Evolutionary conservation across 2,329 filamentous ascomycete genomes (phyloP), one percentile per base, ranked within the genome.

Genomic region (Sporothrix variecibatus): DNA sequence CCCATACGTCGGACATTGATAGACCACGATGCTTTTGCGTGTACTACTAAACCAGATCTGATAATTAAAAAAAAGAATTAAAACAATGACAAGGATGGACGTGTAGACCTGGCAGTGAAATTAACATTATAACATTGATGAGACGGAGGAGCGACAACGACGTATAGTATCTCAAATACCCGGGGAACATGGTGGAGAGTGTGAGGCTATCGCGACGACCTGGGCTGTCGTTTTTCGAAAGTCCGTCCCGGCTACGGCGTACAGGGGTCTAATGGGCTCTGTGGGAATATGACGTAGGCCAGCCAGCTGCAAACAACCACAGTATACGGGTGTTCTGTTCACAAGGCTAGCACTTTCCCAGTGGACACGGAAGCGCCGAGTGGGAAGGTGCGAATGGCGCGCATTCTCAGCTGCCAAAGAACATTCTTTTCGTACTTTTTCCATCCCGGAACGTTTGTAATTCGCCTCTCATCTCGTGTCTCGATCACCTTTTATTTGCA

Each of bases 11-110:
- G 64, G 64, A 46, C 40, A 68, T 49, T 17, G 65, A 68, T 68
- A 68, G 65, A 68, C 40, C 43, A 17, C 26, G 46, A 43, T 51
- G 65, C 65, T 51, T 68, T 68, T 68, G 40, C 46, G 65, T 68
- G 65, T 68, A 31, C 12, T 31, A 51, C 43, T 49, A 51, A 31
- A 51, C 31, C 38, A 23, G 23, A 65, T 46, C 34, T 46, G 34
- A 65, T 46, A 65, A 46, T 46, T 40, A 40, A 65, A 65, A 65
- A 62, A 65, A 40, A 65, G 28, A 28, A 65, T 65, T 26, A 65
- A 65, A 43, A 43, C 38, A 65, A 46, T 9, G 20, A 46, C 62
- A 43, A 40, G 38, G 38, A 4, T 26, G n/a, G 3, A 23, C 20
- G 2, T 65, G 62, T 65, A 28, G 1, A 7, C n/a, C 28, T 43